Evolutionary conservation across 805 yeast species (phyloP).

Genomic region (Hanseniaspora taiwanica): DNA sequence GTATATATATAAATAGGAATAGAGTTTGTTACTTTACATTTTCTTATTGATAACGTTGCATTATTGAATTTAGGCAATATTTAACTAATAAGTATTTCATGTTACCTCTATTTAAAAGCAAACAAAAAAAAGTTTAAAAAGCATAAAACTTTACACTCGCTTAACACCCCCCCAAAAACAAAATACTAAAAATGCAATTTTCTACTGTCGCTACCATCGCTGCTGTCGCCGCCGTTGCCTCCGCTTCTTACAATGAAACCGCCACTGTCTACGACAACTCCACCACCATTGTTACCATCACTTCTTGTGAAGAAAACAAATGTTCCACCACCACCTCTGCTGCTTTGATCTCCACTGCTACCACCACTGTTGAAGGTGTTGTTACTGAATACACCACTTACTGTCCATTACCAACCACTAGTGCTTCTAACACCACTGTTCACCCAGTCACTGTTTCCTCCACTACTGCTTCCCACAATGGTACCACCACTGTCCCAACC

Average conservation of each 20-base stretch:
- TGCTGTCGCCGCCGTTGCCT: slow-evolving; percentile 12
- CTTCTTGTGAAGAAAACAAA: slow-evolving; percentile 22
- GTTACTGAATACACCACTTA: slow-evolving; percentile 27
- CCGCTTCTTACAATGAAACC: slow-evolving; percentile 14
- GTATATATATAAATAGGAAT: no score
- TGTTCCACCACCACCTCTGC: slow-evolving; percentile 23
- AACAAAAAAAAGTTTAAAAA: not conserved
- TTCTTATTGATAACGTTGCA: no score
- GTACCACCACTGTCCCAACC: slow-evolving; percentile 8
- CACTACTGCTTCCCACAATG: slow-evolving; percentile 7
- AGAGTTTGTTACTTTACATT: no score
- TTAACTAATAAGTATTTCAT: no score
- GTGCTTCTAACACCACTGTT: slow-evolving; percentile 25
- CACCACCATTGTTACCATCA: slow-evolving; percentile 25
- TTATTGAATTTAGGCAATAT: no score
- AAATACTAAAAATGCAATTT: slow-evolving; percentile 25
- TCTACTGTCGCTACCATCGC: slow-evolving; percentile 26
- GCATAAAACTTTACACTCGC: slow-evolving; percentile 11
- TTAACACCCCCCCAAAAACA: slow-evolving; percentile 9
- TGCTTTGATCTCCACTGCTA: slow-evolving; percentile 25
- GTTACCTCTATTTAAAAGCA: no score
- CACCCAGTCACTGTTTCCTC: slow-evolving; percentile 17
- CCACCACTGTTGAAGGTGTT: slow-evolving; percentile 23
- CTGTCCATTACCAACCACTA: slow-evolving; percentile 16
- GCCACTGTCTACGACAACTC: slow-evolving; percentile 14